Percentiles rank a stretch among this genome's conserved stretches.
phyloP scores from a whole-genome alignment of 257 asterid species.

The Solanum sparsipilum region DNA sequence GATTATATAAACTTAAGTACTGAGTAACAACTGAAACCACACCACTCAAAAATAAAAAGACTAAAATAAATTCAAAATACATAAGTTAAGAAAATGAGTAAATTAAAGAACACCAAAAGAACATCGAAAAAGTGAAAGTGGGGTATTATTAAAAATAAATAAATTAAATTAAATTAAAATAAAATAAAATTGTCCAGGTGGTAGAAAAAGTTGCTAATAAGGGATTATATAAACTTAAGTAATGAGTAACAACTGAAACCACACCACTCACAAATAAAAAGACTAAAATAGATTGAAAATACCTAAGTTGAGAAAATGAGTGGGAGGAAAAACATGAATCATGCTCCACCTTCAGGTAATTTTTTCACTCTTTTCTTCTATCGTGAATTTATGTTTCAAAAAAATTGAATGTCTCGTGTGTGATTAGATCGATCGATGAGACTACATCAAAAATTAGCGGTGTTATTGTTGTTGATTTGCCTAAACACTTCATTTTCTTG shows the following conservation, averaged over 20 bases:
- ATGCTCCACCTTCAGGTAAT: not conserved
- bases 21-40: not conserved
- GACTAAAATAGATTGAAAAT: too few species aligned
- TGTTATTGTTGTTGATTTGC: not conserved
- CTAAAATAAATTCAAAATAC: too few species aligned
- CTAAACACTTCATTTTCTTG: too few species aligned
- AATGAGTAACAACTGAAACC: not conserved
- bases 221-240: not conserved
- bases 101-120: not conserved
- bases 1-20: not conserved
- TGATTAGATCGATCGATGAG: not conserved
- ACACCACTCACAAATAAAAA: not conserved
- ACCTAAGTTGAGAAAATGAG: not conserved
- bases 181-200: not conserved
- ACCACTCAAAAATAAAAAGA: not conserved
- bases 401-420: not conserved
- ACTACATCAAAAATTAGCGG: accelerated
- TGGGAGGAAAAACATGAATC: not conserved
- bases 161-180: not conserved
- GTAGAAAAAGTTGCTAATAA: not conserved
- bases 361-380: not conserved
- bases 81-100: not conserved
- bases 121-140: too few species aligned
- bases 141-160: not conserved
- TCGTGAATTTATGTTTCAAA: not conserved